phyloP scores from a whole-genome alignment of 2,329 filamentous ascomycete genomes.

The Botryotinia convoluta region DNA sequence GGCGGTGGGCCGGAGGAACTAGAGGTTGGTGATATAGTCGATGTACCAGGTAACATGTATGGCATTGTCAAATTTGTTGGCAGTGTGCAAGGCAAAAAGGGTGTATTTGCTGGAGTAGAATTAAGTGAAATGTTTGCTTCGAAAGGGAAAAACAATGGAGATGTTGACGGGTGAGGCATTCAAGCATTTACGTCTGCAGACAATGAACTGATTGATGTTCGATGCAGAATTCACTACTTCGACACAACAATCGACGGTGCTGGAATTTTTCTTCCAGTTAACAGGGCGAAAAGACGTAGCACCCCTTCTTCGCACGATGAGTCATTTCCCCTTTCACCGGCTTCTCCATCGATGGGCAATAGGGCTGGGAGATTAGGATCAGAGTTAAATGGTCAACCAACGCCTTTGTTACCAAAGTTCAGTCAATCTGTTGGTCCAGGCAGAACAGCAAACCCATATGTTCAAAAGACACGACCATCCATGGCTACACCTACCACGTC shows the following conservation, averaged over 20 bases:
- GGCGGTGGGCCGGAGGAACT: constrained; percentile 50
- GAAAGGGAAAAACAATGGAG: constrained; percentile 91
- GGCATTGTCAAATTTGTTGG: constrained; percentile 89
- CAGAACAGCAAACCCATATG: constrained; percentile 63
- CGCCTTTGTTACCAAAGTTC: constrained; percentile 70
- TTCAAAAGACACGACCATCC: constrained; percentile 71
- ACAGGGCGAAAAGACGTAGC: constrained; percentile 71
- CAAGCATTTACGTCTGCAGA: constrained; percentile 25
- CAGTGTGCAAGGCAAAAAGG: constrained; percentile 81
- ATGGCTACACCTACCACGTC: constrained; percentile 55
- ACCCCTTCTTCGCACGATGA: constrained; percentile 52
- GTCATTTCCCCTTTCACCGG: constrained; percentile 64
- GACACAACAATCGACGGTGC: constrained; percentile 72
- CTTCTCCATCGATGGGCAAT: constrained; percentile 55
- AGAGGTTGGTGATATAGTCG: constrained; percentile 77
- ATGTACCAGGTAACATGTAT: constrained; percentile 90
- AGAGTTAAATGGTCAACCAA: constrained; percentile 61
- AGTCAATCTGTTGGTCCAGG: constrained; percentile 82
- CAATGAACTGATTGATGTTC: constrained; percentile 29
- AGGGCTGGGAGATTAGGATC: constrained; percentile 49
- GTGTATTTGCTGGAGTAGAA: constrained; percentile 89
- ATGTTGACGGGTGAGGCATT: constrained; percentile 80
- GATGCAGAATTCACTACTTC: constrained; percentile 70
- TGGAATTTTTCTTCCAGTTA: constrained; percentile 88
- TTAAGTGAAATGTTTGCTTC: constrained; percentile 75